Base-by-base conservation (phyloP, 1,284 basidiomycete genomes). In the Phaffia rhodozyma region DNA sequence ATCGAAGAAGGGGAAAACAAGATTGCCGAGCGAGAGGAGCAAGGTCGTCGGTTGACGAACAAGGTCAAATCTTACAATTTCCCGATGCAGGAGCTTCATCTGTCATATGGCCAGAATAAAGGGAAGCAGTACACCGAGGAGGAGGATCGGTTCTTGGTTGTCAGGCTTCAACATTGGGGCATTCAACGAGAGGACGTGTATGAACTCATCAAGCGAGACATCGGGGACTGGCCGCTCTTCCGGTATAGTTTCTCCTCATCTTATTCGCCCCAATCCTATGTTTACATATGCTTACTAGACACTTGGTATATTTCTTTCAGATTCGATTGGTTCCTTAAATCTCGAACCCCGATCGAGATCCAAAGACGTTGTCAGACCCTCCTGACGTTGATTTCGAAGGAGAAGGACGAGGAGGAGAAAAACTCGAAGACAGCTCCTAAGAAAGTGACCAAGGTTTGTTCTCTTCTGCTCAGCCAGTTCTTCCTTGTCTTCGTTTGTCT, bases 291-390 rank as follows among this genome's bases (percentile, higher is more conserved):
- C 48, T 34, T n/a, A 59, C 55, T 16, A 43, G 38, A 43, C 13
- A 16, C 38, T 43, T 34, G 38, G 55, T 21, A 58, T 23, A 21
- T n/a, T 23, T 38, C 21, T 34, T 43, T 1, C 55, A 72, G 74
- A 49, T 96, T 97, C 71, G 92, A 97, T 73, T 97, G 93, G 93
- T 98, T 97, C 79, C 91, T 98, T 81, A 97, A 97, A 80, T 90
- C 87, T 68, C 80, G 96, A 60, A 92, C 89, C 29, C 86, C 91
- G 13, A 85, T 90, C 71, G 96, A 99, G 78, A 78, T 99, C 66
- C 85, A 87, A 69, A 79, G 94, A 69, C 79, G 96, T 62, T 97
- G 92, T 70, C 88, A 87, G 69, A 97, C 94, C 7, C 75, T 98
- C 50, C 72, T 97, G 50, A 81, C 86, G 20, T 87, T 97, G 82